Percentiles rank a stretch among this genome's conserved stretches.
Conservation (phyloP, 2,329 filamentous ascomycete genomes). For the Verruconis gallopava region DNA sequence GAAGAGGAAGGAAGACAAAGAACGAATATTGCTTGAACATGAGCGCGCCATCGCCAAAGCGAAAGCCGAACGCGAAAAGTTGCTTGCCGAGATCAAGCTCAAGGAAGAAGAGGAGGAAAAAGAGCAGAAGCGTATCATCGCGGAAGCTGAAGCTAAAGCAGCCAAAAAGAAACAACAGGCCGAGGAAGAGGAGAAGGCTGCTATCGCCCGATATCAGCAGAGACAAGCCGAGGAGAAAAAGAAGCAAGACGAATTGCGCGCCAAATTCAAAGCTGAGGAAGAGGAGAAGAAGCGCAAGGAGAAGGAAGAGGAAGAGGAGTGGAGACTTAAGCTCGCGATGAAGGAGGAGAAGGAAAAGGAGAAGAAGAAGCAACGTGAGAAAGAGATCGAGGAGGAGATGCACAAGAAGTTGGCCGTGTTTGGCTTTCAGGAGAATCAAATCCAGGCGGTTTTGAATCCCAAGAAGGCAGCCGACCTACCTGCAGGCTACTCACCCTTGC, state of each 20-base stretch:
- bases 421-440: constrained; percentile 35
- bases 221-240: constrained; percentile 17
- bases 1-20: constrained; percentile 7
- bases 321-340: constrained; percentile 27
- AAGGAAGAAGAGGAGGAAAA: constrained; percentile 13
- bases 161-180: constrained; percentile 6
- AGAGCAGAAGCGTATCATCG: constrained; percentile 10
- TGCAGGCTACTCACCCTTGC: constrained; percentile 18
- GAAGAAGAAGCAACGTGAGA: constrained; percentile 27
- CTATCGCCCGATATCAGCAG: constrained; percentile 13
- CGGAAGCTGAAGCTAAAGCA: constrained; percentile 3
- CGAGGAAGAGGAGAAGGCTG: not conserved
- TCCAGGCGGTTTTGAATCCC: constrained; percentile 34
- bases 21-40: constrained; percentile 7
- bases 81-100: constrained; percentile 12
- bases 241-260: constrained; percentile 10
- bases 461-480: constrained; percentile 29
- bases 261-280: constrained; percentile 28
- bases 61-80: constrained; percentile 17
- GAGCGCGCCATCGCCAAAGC: constrained; percentile 15
- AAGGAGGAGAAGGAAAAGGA: constrained; percentile 28
- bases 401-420: constrained; percentile 30
- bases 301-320: constrained; percentile 29
- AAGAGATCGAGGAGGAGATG: constrained; percentile 33
- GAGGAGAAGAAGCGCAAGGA: constrained; percentile 28